phyloP scores from a whole-genome alignment of 345 rosid genomes.

The Eutrema japonicum region DNA sequence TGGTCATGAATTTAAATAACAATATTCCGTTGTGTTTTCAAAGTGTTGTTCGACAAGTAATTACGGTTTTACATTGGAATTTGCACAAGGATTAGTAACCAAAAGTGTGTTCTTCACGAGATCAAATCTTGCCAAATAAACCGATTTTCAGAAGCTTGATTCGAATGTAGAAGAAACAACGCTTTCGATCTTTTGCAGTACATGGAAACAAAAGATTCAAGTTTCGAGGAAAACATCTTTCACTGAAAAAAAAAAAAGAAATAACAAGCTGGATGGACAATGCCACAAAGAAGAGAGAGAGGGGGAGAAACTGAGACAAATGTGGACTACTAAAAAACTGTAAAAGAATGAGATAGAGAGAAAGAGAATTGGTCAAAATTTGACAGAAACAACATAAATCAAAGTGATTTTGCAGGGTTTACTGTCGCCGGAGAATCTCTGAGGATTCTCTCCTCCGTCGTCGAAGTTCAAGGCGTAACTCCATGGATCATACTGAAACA shows the following conservation, averaged over 20 bases:
- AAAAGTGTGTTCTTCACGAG: background rate
- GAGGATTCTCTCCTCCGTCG: slow-evolving; percentile 51
- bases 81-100: background rate
- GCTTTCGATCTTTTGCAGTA: slow-evolving; percentile 11
- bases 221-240: background rate
- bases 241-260: background rate
- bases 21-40: slow-evolving; percentile 1
- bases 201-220: slow-evolving; percentile 18
- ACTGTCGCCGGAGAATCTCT: slow-evolving; percentile 31
- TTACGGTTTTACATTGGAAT: slow-evolving; percentile 18
- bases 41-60: slow-evolving; percentile 32
- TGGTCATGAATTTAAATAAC: background rate
- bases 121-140: slow-evolving; percentile 5
- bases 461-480: slow-evolving; percentile 87
- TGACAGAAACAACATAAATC: slow-evolving; percentile 55
- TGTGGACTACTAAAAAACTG: slow-evolving; percentile 25
- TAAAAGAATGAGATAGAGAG: slow-evolving; percentile 4
- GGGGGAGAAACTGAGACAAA: slow-evolving; percentile 22
- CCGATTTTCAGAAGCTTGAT: background rate
- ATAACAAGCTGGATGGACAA: slow-evolving; percentile 26
- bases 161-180: background rate
- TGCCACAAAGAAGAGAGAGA: background rate
- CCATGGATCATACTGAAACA: slow-evolving; percentile 92
- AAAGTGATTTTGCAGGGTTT: slow-evolving; percentile 38
- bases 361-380: slow-evolving; percentile 35